Percentiles rank a stretch among this genome's conserved stretches.
phyloP scores from a whole-genome alignment of 805 yeast species.

The Kazachstania bromeliacearum region DNA sequence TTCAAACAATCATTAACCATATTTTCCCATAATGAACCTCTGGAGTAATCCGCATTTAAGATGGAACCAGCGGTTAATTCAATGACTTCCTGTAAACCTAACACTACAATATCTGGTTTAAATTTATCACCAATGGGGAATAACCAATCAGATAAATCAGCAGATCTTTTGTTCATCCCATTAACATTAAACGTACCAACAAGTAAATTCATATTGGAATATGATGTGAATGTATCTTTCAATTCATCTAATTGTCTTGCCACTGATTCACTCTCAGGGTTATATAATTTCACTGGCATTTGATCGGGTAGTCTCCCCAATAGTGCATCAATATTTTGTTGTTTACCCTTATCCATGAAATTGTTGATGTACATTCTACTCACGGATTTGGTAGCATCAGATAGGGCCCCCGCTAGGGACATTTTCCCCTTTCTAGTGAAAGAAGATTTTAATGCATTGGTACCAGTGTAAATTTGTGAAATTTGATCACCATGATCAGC shows the following conservation, averaged over 20 bases:
- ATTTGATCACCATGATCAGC: conserved; percentile 98
- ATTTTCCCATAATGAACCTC: conserved; percentile 69
- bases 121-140: conserved; percentile 55
- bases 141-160: conserved; percentile 65
- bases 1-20: conserved; percentile 58
- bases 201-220: conserved; percentile 51
- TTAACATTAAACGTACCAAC: conserved; percentile 85
- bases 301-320: conserved; percentile 75
- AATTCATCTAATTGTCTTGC: conserved; percentile 39
- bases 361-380: conserved; percentile 92
- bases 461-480: conserved; percentile 92
- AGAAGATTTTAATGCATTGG: conserved; percentile 92
- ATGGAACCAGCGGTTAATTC: conserved; percentile 89
- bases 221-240: conserved; percentile 48
- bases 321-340: conserved; percentile 72
- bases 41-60: conserved; percentile 68
- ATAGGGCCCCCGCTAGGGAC: conserved; percentile 91
- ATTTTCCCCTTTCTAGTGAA: conserved; percentile 90
- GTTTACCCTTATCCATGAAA: conserved; percentile 85
- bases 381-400: conserved; percentile 93
- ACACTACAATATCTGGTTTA: conserved; percentile 68
- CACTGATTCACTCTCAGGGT: conserved; percentile 80
- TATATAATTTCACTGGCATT: conserved; percentile 59
- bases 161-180: conserved; percentile 46
- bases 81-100: conserved; percentile 91